phyloP scores from a whole-genome alignment of 352 stramenopile genomes.

The Pythium rishiriense region DNA sequence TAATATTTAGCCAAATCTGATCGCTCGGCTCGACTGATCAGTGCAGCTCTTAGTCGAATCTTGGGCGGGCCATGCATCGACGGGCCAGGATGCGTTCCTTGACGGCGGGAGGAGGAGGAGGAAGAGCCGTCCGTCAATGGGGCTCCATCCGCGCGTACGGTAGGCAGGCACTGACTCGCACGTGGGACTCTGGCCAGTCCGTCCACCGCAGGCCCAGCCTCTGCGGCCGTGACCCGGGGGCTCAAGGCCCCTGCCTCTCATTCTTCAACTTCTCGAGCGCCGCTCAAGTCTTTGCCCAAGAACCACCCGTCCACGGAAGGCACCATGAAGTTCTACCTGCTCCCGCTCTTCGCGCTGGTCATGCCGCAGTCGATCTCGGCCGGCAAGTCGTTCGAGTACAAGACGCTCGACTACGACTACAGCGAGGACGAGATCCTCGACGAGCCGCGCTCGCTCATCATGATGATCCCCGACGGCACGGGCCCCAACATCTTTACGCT shows the following conservation, averaged over 20 bases:
- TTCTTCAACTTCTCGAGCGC: constrained; percentile 21
- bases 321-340: constrained; percentile 39
- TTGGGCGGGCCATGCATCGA: neutral
- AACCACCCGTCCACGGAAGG: neutral
- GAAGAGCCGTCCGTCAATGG: neutral
- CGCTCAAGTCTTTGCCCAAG: constrained; percentile 12
- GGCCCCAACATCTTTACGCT: constrained; percentile 65
- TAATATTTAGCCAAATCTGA: neutral
- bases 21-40: constrained; percentile 5
- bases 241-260: too few species aligned
- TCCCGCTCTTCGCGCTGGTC: constrained; percentile 32
- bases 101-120: neutral
- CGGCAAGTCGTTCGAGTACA: constrained; percentile 50
- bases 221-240: neutral
- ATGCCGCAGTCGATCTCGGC: constrained; percentile 28
- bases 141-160: neutral
- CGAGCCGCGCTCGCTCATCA: constrained; percentile 53
- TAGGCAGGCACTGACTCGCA: neutral
- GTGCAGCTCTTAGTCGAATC: constrained; percentile 5
- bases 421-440: constrained; percentile 49
- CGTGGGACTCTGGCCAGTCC: neutral
- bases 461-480: constrained; percentile 75
- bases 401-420: constrained; percentile 65
- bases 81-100: neutral
- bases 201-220: neutral